These are phyloP conservation scores for Penicillium canariense DNA, from an alignment of 495 filamentous ascomycete species.

Conservation along the genomic window DNA sequence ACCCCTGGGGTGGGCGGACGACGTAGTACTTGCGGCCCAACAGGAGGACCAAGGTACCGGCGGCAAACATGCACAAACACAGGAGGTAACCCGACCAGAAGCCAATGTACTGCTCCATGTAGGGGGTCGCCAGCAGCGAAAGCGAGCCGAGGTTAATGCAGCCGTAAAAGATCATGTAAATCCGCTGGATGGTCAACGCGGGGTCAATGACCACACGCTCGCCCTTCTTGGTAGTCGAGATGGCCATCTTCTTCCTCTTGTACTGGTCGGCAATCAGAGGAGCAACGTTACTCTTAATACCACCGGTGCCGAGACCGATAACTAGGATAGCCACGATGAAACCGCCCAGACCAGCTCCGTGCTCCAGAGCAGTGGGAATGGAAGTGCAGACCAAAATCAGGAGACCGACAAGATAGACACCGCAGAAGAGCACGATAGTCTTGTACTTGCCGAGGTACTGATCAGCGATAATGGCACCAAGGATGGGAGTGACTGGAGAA, in stretches of 20 bases:
- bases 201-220: constrained; percentile 77
- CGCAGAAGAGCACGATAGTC: constrained; percentile 59
- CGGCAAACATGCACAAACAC: constrained; percentile 58
- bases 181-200: constrained; percentile 67
- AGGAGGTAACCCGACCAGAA: constrained; percentile 79
- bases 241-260: constrained; percentile 59
- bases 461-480: constrained; percentile 61
- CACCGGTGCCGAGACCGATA: constrained; percentile 57
- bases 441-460: constrained; percentile 68
- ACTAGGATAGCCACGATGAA: constrained; percentile 48
- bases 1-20: constrained; percentile 61
- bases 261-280: constrained; percentile 71
- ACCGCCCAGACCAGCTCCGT: constrained; percentile 49
- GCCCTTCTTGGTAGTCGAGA: constrained; percentile 54
- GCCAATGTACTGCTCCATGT: constrained; percentile 64
- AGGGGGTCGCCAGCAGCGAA: constrained; percentile 61
- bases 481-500: constrained; percentile 47
- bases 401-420: constrained; percentile 47
- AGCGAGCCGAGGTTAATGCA: constrained; percentile 76
- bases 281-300: constrained; percentile 71
- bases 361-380: constrained; percentile 41
- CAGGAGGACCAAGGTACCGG: constrained; percentile 52
- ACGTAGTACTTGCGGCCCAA: constrained; percentile 58
- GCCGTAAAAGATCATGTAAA: constrained; percentile 73
- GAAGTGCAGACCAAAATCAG: constrained; percentile 50